Evolutionary conservation across 2,329 filamentous ascomycete species (phyloP), one percentile per base, ranked within the genome.

Genomic region (Aureobasidium lini): DNA sequence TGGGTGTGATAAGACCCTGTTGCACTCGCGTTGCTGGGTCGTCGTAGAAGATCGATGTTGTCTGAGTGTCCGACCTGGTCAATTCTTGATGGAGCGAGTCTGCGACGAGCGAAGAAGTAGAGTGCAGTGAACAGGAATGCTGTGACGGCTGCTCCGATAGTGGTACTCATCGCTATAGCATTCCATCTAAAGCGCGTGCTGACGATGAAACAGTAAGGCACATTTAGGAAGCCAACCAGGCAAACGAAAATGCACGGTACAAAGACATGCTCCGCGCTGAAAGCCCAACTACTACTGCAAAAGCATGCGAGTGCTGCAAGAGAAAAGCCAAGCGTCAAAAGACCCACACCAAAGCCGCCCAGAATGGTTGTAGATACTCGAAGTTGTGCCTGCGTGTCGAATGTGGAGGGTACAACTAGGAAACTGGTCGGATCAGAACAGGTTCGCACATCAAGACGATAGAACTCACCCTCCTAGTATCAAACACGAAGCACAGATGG

Each of bases 221-320:
- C 70, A 3, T 77, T 78, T 46, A 80, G 64, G 34, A 81, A 71
- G 42, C 78, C 79, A 43, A 80, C 63, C 10, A 73, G 69, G 52
- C 75, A 79, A 18, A 76, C 75, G 5, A 71, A 66, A 36, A 78
- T 71, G 10, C 61, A 69, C 34, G 73, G 77, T 65, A 79, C 66
- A 64, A 79, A 79, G 63, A 81, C 71, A 32, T 70, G 66, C 54
- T 80, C 77, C 47, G 75, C 72, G 61, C 76, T 78, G 63, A 80
- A 81, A 28, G 74, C 63, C 61, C 72, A 69, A 63, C 73, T 76
- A 47, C 71, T 73, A 40, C 28, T 47, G 62, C 77, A 75, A 60
- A 80, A 77, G 67, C 74, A 76, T 43, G 79, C 68, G 46, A 79
- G 69, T 39, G 70, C 73, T 1, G 78, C 79, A 62, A 79, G 75